Evolutionary conservation across 73 alveolate genomes (phyloP).

Genomic region (Tetrahymena thermophila): DNA sequence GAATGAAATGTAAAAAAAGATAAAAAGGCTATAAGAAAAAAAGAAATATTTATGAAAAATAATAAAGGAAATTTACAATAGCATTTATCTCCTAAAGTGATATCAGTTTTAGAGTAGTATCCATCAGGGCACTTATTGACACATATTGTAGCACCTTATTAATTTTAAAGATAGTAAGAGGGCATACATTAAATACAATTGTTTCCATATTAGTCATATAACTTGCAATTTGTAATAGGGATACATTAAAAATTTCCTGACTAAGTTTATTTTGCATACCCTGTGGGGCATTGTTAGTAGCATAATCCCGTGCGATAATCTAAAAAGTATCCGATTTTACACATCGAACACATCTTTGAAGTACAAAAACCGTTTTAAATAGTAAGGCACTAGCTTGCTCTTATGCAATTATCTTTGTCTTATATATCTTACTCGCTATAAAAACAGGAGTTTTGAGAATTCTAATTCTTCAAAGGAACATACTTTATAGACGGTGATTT

Average conservation of each 20-base stretch:
- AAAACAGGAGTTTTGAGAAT: background rate
- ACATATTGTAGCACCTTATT: background rate
- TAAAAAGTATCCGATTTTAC: background rate
- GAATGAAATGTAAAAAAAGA: no score
- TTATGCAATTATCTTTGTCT: background rate
- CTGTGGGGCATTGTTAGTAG: background rate
- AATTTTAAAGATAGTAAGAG: background rate
- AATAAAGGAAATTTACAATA: background rate
- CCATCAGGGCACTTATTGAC: background rate
- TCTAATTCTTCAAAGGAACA: background rate
- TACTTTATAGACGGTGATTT: background rate
- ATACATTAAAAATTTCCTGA: background rate
- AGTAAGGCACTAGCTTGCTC: background rate
- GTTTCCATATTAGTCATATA: background rate
- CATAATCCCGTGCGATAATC: background rate
- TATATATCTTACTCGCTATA: background rate
- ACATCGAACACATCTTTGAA: background rate
- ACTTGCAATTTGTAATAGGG: background rate
- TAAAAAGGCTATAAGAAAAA: no score
- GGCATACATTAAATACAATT: background rate
- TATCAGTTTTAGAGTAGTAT: background rate
- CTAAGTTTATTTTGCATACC: background rate
- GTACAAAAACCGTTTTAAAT: background rate
- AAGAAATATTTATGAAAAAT: no score
- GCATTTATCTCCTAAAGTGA: background rate